Evolutionary conservation across 78 protist species (phyloP).

Genomic region (Monocercomonoides exilis): DNA sequence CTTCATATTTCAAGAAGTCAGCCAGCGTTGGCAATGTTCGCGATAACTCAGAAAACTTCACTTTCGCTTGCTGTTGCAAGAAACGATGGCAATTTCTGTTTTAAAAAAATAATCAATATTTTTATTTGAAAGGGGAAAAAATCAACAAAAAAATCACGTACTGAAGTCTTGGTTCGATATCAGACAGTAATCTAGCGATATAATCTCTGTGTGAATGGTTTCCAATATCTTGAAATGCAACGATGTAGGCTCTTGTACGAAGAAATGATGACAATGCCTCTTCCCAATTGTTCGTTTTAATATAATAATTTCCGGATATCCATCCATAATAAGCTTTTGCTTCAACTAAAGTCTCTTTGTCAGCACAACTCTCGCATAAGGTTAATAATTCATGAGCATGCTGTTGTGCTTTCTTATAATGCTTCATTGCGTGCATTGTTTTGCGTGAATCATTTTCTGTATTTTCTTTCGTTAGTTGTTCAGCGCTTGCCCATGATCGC

Average conservation of each 20-base stretch:
- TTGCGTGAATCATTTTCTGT: not conserved
- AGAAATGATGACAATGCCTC: not conserved
- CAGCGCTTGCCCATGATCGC: not conserved
- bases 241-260: not conserved
- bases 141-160: not conserved
- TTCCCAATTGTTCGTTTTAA: not conserved
- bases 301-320: not conserved
- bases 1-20: not conserved
- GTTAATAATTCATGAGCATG: not conserved
- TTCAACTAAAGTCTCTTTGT: not conserved
- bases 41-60: not conserved
- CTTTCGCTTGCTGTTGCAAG: not conserved
- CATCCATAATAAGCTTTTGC: not conserved
- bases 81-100: not conserved
- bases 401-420: not conserved
- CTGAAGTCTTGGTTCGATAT: not conserved
- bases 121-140: no score
- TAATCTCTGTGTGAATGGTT: not conserved
- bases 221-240: not conserved
- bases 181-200: not conserved
- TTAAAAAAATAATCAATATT: no score
- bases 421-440: not conserved
- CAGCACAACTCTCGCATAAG: not conserved
- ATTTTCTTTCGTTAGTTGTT: not conserved
- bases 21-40: not conserved